Conservation (phyloP, 352 stramenopile genomes). For the Globisporangium recalcitrans region DNA sequence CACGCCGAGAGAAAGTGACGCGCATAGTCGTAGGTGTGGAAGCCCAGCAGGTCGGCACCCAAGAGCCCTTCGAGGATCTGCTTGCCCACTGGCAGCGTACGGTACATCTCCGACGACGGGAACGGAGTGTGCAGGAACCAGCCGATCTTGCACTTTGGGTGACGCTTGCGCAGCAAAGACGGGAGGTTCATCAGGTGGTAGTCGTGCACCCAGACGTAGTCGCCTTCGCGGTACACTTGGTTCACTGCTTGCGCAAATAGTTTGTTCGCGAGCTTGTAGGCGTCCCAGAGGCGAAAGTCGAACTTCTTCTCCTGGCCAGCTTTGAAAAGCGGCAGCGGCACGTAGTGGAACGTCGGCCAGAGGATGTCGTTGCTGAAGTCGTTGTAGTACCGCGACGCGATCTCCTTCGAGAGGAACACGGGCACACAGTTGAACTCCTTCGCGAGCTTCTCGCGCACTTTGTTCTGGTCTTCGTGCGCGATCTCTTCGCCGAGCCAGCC, state of each 20-base stretch:
- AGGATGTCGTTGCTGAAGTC: conserved; percentile 91
- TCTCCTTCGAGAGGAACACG: conserved; percentile 86
- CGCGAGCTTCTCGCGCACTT: conserved; percentile 77
- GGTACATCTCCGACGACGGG: conserved; percentile 82
- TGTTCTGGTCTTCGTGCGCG: conserved; percentile 70
- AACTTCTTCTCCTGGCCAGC: conserved; percentile 89
- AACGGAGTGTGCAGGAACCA: conserved; percentile 90
- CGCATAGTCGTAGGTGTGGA: conserved; percentile 88
- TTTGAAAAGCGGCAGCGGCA: conserved; percentile 85
- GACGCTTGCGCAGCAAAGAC: conserved; percentile 69
- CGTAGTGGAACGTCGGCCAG: conserved; percentile 91
- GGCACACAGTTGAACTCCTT: conserved; percentile 87
- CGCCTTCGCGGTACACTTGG: conserved; percentile 84
- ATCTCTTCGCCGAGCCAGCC: conserved; percentile 89
- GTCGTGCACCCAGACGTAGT: conserved; percentile 87
- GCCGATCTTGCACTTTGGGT: conserved; percentile 71
- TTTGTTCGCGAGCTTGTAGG: conserved; percentile 85
- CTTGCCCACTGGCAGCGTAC: conserved; percentile 68
- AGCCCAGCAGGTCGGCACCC: conserved; percentile 76
- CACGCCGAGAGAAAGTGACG: conserved; percentile 84
- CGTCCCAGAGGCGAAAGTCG: conserved; percentile 82
- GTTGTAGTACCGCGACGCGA: conserved; percentile 89
- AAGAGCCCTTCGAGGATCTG: conserved; percentile 74
- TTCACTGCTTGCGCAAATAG: conserved; percentile 81
- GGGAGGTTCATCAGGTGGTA: conserved; percentile 89